Evolutionary conservation across 2,329 filamentous ascomycete genomes (phyloP).

Genomic region (Albophoma yamanashiensis): DNA sequence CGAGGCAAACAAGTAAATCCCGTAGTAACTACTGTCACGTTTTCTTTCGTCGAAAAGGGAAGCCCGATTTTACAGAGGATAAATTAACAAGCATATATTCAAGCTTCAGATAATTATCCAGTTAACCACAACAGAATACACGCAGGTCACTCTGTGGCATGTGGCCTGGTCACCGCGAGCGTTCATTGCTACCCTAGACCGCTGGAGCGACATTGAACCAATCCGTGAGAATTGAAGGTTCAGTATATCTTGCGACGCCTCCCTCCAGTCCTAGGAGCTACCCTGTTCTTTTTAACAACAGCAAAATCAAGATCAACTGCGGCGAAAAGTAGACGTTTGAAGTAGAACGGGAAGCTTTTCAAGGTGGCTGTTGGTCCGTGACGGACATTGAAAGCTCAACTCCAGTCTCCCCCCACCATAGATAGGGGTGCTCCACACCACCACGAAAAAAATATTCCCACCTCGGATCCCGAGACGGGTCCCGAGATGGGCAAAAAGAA

Average conservation of each 20-base stretch:
- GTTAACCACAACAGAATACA: background rate
- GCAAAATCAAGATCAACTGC: background rate
- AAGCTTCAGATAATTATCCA: background rate
- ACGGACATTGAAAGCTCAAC: too few species aligned
- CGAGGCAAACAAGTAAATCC: too few species aligned
- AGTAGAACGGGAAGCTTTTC: background rate
- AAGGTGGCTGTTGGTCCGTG: too few species aligned
- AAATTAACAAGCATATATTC: background rate
- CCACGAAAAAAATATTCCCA: background rate
- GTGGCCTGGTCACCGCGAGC: background rate
- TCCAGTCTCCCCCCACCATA: background rate
- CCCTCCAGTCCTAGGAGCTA: too few species aligned
- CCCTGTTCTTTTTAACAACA: too few species aligned
- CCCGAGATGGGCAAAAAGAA: background rate
- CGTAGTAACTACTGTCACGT: too few species aligned
- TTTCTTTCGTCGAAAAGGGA: too few species aligned
- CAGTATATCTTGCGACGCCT: too few species aligned
- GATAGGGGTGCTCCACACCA: background rate
- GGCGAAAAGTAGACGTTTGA: background rate
- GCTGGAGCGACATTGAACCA: too few species aligned
- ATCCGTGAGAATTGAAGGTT: too few species aligned
- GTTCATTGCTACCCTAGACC: background rate
- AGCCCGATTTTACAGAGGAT: background rate
- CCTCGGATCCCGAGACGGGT: background rate
- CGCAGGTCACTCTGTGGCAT: background rate